Percentiles rank a stretch among this genome's conserved stretches.
Conservation (phyloP, 1,139 yeast species). For the Yamadazyma triangularis region DNA sequence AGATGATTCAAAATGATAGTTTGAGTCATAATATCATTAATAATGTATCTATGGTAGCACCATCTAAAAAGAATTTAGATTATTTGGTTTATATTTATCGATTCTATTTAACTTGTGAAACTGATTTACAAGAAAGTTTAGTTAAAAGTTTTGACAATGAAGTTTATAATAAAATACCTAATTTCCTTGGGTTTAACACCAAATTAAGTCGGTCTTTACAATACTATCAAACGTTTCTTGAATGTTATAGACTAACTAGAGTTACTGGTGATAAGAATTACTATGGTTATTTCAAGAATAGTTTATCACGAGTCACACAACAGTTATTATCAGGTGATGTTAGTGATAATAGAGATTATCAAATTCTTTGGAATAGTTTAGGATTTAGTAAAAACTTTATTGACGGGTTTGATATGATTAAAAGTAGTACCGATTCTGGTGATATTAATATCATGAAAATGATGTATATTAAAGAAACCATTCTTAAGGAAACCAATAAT, state of each 20-base stretch:
- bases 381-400: constrained; percentile 11
- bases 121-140: constrained; percentile 47
- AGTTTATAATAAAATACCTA: constrained; percentile 57
- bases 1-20: constrained; percentile 78
- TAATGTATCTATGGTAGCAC: constrained; percentile 19
- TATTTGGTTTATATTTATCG: constrained; percentile 27
- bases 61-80: constrained; percentile 22
- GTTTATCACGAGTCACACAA: constrained; percentile 5
- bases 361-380: constrained; percentile 41
- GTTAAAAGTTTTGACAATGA: constrained; percentile 49
- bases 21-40: constrained; percentile 54
- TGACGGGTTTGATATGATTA: constrained; percentile 7
- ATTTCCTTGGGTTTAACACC: constrained; percentile 51
- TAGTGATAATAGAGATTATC: constrained; percentile 47
- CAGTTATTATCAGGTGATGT: constrained; percentile 10
- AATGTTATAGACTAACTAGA: constrained; percentile 32
- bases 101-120: constrained; percentile 49
- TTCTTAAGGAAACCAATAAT: constrained; percentile 15
- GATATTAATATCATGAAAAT: constrained; percentile 16
- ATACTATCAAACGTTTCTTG: constrained; percentile 28
- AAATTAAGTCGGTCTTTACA: constrained; percentile 38
- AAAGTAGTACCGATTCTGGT: constrained; percentile 5
- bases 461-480: constrained; percentile 23
- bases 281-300: constrained; percentile 20
- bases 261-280: constrained; percentile 32